Evolutionary conservation across 2,329 filamentous ascomycete species (phyloP), one percentile per base, ranked within the genome.

Genomic region (Zymoseptoria passerinii): DNA sequence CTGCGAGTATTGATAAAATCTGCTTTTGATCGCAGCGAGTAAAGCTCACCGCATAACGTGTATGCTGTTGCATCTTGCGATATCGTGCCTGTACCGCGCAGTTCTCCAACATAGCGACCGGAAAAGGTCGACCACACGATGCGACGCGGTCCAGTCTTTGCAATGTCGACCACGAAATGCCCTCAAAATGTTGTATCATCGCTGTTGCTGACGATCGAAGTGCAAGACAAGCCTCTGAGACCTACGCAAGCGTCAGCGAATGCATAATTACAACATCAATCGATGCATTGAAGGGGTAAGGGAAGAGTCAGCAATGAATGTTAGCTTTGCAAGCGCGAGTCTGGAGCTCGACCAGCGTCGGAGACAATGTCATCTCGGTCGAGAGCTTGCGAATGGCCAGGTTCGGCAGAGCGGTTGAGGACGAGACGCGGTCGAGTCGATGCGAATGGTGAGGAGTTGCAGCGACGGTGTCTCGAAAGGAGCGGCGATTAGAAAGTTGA

Each of bases 21-120:
- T 61, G 57, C 57, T 52, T 59, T 61, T 35, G 48, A 52, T 61
- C 7, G 54, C 59, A 61, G 59, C 56, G 56, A 61, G 28, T 57
- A 54, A 52, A 52, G 35, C 35, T 16, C 29, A 28, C n/a, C 50
- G 23, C 28, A 52, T 27, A 9, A 23, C 23, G n/a, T 51, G 9
- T 28, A 52, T 28, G 27, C 50, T 18, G 29, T 28, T 57, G 50
- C 50, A 51, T 23, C 48, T 50, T 48, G 6, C 49, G 20, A 50
- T 49, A 10, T 18, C 10, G n/a, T 16, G 23, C 50, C 13, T n/a
- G 3, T 4, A 28, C 8, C 23, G 23, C 23, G 28, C 8, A 23
- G 10, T 50, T 10, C 19, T 23, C 19, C 4, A 18, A 2, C 13
- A 16, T 50, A 4, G 49, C 18, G 3, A 18, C 10, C 48, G 16